phyloP scores from a whole-genome alignment of 176 grass and related monocot genomes.

The Lolium perenne region DNA sequence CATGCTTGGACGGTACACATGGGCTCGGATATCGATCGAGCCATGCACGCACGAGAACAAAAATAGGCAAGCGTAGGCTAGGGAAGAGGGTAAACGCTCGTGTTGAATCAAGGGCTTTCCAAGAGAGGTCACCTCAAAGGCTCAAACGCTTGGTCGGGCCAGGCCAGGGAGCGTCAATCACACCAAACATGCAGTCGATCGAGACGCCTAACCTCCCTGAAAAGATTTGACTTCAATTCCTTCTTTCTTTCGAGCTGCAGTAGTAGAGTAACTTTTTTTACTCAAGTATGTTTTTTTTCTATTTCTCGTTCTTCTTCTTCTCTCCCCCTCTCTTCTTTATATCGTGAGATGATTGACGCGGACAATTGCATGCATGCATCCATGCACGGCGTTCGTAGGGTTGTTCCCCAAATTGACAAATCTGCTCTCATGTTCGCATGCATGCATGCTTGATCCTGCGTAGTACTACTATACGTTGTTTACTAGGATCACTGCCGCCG shows the following conservation, averaged over 20 bases:
- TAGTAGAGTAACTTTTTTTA: background rate
- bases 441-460: background rate
- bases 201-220: conserved; percentile 19
- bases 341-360: conserved; percentile 41
- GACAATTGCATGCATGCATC: conserved; percentile 55
- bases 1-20: background rate
- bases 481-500: background rate
- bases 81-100: conserved; percentile 49
- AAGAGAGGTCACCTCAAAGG: conserved; percentile 50
- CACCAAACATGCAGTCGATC: conserved; percentile 5
- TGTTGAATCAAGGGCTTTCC: conserved; percentile 54
- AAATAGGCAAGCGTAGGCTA: conserved; percentile 31
- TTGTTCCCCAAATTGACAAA: conserved; percentile 40
- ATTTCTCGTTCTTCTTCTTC: background rate
- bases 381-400: conserved; percentile 34
- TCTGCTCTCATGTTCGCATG: conserved; percentile 1
- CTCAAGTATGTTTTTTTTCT: background rate
- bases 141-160: background rate
- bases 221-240: conserved; percentile 58
- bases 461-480: conserved; percentile 4
- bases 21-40: conserved; percentile 38
- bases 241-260: background rate
- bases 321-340: background rate
- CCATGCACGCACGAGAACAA: conserved; percentile 39
- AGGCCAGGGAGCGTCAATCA: conserved; percentile 38